Conservation (phyloP, 2,329 filamentous ascomycete species). For the Penicillium expansum region DNA sequence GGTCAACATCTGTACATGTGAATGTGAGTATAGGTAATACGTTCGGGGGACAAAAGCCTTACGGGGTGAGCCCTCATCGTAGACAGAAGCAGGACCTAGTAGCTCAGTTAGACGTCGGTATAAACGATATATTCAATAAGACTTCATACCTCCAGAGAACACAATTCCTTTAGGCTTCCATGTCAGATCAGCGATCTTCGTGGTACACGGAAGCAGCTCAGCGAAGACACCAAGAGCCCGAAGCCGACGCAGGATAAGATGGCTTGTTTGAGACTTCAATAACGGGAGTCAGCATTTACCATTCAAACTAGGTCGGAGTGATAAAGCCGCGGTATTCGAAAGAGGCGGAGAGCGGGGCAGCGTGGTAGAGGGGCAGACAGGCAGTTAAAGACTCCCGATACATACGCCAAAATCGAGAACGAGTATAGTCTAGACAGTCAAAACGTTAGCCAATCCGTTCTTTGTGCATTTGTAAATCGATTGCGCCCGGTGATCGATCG, state of each 20-base stretch:
- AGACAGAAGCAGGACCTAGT: slow-evolving; percentile 69
- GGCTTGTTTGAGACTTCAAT: slow-evolving; percentile 13
- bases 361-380: background rate
- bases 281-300: slow-evolving; percentile 3
- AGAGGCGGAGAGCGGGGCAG: background rate
- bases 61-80: slow-evolving; percentile 69
- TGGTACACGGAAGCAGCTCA: slow-evolving; percentile 84
- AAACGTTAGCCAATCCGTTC: slow-evolving; percentile 10
- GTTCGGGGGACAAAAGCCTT: slow-evolving; percentile 5
- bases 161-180: slow-evolving; percentile 85
- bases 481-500: background rate
- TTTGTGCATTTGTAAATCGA: background rate
- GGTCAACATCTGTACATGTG: slow-evolving; percentile 61
- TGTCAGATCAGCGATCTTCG: slow-evolving; percentile 70
- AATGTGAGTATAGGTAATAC: background rate
- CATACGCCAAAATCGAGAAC: slow-evolving; percentile 16
- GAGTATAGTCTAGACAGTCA: slow-evolving; percentile 10
- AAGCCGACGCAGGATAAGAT: slow-evolving; percentile 49
- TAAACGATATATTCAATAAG: background rate
- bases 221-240: slow-evolving; percentile 78
- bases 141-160: slow-evolving; percentile 54
- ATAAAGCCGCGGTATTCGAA: slow-evolving; percentile 3
- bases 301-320: background rate
- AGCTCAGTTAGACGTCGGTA: slow-evolving; percentile 5
- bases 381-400: background rate